These are phyloP conservation scores for Alternaria burnsii DNA, from an alignment of 2,329 filamentous ascomycete genomes.

Conservation along the genomic window DNA sequence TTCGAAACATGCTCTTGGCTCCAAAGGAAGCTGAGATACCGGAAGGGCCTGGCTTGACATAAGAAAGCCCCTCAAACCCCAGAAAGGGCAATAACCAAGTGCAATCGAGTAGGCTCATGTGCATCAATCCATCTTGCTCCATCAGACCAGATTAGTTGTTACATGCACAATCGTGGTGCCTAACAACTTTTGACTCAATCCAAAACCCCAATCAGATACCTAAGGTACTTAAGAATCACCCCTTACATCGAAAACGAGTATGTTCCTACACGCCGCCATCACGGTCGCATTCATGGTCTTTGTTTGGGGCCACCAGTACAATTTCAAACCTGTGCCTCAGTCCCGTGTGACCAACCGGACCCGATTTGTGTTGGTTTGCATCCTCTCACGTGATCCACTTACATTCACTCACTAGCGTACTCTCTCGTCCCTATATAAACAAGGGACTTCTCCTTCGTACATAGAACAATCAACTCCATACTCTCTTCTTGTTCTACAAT, in stretches of 20 bases:
- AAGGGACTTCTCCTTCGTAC: no score
- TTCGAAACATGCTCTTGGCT: background rate
- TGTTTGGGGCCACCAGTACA: background rate
- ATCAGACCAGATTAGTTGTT: background rate
- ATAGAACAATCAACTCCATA: no score
- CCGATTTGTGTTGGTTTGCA: no score
- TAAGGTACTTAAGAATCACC: background rate
- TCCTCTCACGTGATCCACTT: no score
- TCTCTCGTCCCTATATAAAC: no score
- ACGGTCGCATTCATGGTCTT: background rate
- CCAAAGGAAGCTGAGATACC: background rate
- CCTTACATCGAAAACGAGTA: background rate
- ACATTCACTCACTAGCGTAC: no score
- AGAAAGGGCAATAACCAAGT: background rate
- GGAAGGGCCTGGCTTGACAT: background rate
- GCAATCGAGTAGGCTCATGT: background rate
- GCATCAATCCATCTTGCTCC: background rate
- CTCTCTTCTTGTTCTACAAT: no score
- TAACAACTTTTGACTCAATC: background rate
- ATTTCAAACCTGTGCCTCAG: background rate
- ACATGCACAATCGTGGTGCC: background rate
- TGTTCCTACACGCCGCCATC: background rate
- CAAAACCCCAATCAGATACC: background rate
- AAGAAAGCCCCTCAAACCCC: background rate
- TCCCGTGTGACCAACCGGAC: background rate